phyloP scores from a whole-genome alignment of 495 filamentous ascomycete species.

The Aspergillus baeticus region DNA sequence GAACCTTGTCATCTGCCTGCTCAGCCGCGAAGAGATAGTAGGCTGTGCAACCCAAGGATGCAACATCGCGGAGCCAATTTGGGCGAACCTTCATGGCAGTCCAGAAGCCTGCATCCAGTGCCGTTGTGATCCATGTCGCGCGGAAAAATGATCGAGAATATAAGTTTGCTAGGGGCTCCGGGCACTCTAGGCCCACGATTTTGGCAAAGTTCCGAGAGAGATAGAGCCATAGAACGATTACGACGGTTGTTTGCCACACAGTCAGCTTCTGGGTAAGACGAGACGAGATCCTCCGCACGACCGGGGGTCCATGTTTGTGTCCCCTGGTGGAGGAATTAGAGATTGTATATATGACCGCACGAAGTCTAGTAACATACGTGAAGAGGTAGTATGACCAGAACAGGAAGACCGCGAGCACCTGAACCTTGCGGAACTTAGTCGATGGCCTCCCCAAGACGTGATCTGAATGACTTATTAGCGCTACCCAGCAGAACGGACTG shows the following conservation, averaged over 20 bases:
- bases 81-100: constrained; percentile 88
- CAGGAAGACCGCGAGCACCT: constrained; percentile 84
- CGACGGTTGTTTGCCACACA: constrained; percentile 83
- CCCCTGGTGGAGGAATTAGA: constrained; percentile 52
- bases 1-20: constrained; percentile 95
- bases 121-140: constrained; percentile 95
- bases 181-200: constrained; percentile 84
- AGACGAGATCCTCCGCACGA: constrained; percentile 69
- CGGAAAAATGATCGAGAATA: constrained; percentile 95
- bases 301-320: constrained; percentile 81
- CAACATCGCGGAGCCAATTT: constrained; percentile 79
- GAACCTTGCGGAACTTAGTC: constrained; percentile 84
- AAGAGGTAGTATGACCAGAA: constrained; percentile 89
- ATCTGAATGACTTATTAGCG: constrained; percentile 46
- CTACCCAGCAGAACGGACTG: not conserved
- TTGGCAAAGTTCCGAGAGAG: constrained; percentile 89
- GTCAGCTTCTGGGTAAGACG: constrained; percentile 69
- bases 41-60: constrained; percentile 74
- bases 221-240: constrained; percentile 90
- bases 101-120: constrained; percentile 96
- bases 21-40: constrained; percentile 95
- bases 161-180: constrained; percentile 90
- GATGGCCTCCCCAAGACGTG: constrained; percentile 92
- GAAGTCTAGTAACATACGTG: constrained; percentile 44
- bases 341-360: not conserved